Conservation (phyloP, 176 grass and related monocot genomes). For the Pontederia paniculata region DNA sequence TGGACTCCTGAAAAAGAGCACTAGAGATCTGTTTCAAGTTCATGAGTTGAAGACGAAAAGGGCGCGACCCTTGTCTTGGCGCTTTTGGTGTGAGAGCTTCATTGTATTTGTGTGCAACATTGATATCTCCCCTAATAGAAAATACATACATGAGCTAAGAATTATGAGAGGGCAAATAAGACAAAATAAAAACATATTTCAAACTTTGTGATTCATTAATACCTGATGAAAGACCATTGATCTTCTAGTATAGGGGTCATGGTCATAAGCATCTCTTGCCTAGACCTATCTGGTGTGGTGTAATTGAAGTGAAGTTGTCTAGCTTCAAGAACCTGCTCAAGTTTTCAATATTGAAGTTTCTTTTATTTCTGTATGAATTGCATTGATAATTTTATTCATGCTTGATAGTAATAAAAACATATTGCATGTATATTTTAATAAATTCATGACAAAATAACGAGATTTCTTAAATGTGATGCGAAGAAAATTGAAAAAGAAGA, state of each 20-base stretch:
- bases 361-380: neutral
- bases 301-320: neutral
- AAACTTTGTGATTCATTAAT: neutral
- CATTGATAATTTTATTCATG: neutral
- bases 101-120: neutral
- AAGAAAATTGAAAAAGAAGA: too few species aligned
- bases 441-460: neutral
- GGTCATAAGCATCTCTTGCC: neutral
- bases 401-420: neutral
- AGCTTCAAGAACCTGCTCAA: neutral
- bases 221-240: neutral
- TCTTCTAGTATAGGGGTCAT: neutral
- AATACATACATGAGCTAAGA: neutral
- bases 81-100: neutral
- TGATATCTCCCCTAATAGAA: neutral
- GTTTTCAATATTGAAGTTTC: neutral
- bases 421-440: neutral
- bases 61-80: neutral
- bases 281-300: neutral
- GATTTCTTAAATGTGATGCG: too few species aligned
- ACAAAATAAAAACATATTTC: neutral
- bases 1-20: neutral
- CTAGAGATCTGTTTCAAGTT: neutral
- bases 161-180: neutral
- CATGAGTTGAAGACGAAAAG: neutral